phyloP scores from a whole-genome alignment of 306 rosid species.

The Casuarina glauca region DNA sequence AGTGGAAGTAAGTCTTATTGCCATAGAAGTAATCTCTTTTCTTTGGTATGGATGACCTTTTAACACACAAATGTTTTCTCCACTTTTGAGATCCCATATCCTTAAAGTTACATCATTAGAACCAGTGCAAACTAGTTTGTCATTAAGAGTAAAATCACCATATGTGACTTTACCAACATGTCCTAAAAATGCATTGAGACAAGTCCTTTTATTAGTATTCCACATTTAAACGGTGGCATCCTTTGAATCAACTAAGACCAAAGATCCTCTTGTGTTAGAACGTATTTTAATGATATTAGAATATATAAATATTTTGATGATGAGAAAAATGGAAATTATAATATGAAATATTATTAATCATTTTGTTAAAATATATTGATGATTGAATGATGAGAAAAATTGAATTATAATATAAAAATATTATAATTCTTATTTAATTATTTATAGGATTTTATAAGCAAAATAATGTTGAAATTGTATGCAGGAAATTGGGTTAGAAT shows the following conservation, averaged over 20 bases:
- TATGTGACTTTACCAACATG: constrained; percentile 80
- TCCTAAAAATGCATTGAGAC: constrained; percentile 65
- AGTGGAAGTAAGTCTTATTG: constrained; percentile 71
- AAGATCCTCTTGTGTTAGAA: constrained; percentile 40
- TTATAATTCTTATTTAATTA: no score
- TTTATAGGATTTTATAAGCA: no score
- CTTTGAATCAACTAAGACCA: constrained; percentile 84
- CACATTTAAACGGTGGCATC: constrained; percentile 87
- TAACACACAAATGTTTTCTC: constrained; percentile 73
- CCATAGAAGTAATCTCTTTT: constrained; percentile 75
- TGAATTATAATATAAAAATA: no score
- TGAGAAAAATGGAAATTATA: no score
- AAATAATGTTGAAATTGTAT: no score
- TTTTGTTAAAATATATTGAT: no score
- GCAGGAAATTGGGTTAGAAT: no score
- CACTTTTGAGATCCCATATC: constrained; percentile 84
- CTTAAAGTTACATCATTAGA: constrained; percentile 87
- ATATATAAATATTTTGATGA: no score
- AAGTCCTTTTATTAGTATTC: constrained; percentile 63
- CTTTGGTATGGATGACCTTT: constrained; percentile 86
- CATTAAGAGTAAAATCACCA: constrained; percentile 97
- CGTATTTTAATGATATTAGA: no score
- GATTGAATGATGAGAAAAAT: no score
- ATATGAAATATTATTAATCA: no score
- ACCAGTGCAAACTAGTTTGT: constrained; percentile 83